Evolutionary conservation across 148 eudicot genomes (phyloP).

Genomic region (Camellia granthamiana): DNA sequence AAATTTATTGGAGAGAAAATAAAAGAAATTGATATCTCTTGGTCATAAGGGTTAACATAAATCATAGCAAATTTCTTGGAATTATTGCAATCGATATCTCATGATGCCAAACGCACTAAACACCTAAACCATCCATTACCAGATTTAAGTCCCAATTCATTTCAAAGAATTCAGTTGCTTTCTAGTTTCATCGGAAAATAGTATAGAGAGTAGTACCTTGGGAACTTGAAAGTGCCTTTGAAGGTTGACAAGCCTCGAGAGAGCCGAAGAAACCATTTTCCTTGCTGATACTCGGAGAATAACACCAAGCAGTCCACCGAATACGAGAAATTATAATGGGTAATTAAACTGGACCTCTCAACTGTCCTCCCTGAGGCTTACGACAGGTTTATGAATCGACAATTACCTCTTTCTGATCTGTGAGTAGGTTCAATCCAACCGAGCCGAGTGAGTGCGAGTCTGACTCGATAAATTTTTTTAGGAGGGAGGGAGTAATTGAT

Average conservation of each 20-base stretch:
- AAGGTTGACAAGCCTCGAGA: slow-evolving; percentile 46
- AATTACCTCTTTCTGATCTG: no score
- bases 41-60: no score
- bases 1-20: slow-evolving; percentile 7
- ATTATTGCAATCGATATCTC: neutral
- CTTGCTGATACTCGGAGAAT: neutral
- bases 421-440: no score
- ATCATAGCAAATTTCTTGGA: neutral
- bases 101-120: neutral
- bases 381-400: no score
- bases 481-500: no score
- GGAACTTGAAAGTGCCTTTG: slow-evolving; percentile 45
- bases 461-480: no score
- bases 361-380: no score
- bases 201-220: neutral
- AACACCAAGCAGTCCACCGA: neutral
- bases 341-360: no score
- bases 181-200: neutral
- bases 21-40: no score
- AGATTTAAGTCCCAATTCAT: neutral
- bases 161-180: neutral
- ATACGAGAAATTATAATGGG: no score
- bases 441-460: no score
- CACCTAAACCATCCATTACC: neutral
- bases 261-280: slow-evolving; percentile 46